Evolutionary conservation across 2,329 filamentous ascomycete species (phyloP).

Genomic region (Rutstroemia sp.): DNA sequence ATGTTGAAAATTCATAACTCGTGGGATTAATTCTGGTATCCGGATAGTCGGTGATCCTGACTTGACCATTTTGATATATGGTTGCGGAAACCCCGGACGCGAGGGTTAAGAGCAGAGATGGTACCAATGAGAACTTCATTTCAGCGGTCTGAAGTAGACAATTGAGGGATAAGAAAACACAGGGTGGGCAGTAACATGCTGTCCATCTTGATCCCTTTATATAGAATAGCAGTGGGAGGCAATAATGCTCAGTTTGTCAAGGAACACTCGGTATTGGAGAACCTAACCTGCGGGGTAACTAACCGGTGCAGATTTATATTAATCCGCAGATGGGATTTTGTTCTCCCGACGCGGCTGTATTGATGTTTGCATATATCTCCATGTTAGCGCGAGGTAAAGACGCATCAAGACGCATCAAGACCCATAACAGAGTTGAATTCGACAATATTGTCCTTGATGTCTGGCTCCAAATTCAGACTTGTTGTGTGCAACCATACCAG

Average conservation of each 20-base stretch:
- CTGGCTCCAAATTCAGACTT: not conserved
- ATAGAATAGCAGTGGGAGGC: too few species aligned
- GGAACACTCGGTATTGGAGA: too few species aligned
- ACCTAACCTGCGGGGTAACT: slow-evolving; percentile 5
- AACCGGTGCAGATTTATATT: not conserved
- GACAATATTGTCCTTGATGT: not conserved
- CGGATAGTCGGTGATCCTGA: slow-evolving; percentile 34
- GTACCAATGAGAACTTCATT: slow-evolving; percentile 12
- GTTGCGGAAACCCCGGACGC: slow-evolving; percentile 15
- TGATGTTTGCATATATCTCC: not conserved
- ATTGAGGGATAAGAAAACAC: not conserved
- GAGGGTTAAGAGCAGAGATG: not conserved
- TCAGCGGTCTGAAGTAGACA: not conserved
- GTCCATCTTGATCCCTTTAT: not conserved
- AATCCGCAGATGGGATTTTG: not conserved
- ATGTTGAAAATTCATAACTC: slow-evolving; percentile 38
- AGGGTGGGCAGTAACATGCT: not conserved
- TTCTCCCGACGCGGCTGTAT: slow-evolving; percentile 8
- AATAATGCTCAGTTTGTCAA: too few species aligned
- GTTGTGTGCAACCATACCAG: too few species aligned
- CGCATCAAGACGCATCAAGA: too few species aligned
- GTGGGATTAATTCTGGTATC: slow-evolving; percentile 34
- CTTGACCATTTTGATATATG: slow-evolving; percentile 30
- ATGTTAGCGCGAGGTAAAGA: not conserved
- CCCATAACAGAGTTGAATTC: too few species aligned